Conservation (phyloP, 1,284 basidiomycete genomes). For the Polyporus tsugae region DNA sequence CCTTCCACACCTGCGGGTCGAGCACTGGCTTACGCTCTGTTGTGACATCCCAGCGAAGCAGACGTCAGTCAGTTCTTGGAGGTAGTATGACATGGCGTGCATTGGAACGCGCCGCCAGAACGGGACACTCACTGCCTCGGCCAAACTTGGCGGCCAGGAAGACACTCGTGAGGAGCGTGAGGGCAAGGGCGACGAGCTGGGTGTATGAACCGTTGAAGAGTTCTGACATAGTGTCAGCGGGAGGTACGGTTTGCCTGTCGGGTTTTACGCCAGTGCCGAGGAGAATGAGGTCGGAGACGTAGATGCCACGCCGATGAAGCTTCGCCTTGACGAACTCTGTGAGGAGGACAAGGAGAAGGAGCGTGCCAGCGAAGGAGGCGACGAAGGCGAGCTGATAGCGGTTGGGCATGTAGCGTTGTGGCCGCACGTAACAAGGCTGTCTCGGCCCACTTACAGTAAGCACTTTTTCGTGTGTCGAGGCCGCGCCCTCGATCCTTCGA, state of each 20-base stretch:
- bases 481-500: constrained; percentile 1
- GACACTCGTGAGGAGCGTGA: constrained; percentile 46
- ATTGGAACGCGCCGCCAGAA: not conserved
- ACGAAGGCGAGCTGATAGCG: constrained; percentile 60
- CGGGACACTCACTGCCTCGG: constrained; percentile 44
- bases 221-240: constrained; percentile 30
- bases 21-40: constrained; percentile 72
- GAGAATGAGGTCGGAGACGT: constrained; percentile 67
- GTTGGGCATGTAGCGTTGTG: constrained; percentile 47
- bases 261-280: constrained; percentile 56
- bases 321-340: constrained; percentile 50
- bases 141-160: constrained; percentile 56
- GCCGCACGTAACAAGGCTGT: not conserved
- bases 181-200: constrained; percentile 48
- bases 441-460: not conserved
- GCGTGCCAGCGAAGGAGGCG: constrained; percentile 56
- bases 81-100: constrained; percentile 5
- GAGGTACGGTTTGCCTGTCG: constrained; percentile 10
- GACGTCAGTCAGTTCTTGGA: constrained; percentile 19
- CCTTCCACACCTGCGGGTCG: constrained; percentile 80
- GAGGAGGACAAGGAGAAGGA: constrained; percentile 54
- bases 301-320: constrained; percentile 64
- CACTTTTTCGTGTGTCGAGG: not conserved
- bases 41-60: constrained; percentile 9
- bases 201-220: constrained; percentile 37